Conservation (phyloP, 495 filamentous ascomycete species). For the Hypoxylon trugodes region DNA sequence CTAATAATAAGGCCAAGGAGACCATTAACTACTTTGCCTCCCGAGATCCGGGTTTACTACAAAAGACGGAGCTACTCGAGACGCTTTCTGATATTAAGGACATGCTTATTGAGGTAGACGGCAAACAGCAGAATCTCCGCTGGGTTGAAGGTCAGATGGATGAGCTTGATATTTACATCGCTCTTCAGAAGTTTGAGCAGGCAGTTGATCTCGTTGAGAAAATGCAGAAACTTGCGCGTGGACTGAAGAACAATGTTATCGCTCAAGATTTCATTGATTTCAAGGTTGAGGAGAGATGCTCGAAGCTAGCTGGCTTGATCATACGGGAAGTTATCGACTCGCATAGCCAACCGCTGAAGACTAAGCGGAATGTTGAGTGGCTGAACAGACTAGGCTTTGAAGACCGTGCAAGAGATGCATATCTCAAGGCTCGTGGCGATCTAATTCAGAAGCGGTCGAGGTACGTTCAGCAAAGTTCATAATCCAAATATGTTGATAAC, state of each 20-base stretch:
- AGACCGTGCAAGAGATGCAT: constrained; percentile 85
- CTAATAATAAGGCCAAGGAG: constrained; percentile 77
- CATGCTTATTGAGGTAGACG: constrained; percentile 93
- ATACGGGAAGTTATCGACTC: constrained; percentile 76
- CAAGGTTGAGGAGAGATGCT: constrained; percentile 88
- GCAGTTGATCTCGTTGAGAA: constrained; percentile 85
- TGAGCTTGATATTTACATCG: constrained; percentile 94
- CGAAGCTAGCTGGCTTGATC: constrained; percentile 76
- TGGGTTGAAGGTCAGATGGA: constrained; percentile 97
- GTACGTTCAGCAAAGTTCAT: constrained; percentile 56
- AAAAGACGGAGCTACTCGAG: constrained; percentile 76
- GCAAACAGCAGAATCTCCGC: constrained; percentile 92
- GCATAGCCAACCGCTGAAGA: constrained; percentile 74
- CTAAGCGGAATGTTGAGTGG: constrained; percentile 78
- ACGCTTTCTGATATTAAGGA: constrained; percentile 74
- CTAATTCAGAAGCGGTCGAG: constrained; percentile 82
- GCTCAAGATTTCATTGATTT: constrained; percentile 88
- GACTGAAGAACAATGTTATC: constrained; percentile 81
- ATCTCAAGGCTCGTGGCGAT: constrained; percentile 77
- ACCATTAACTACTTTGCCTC: constrained; percentile 82
- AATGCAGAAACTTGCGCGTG: constrained; percentile 76
- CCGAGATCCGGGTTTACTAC: constrained; percentile 72
- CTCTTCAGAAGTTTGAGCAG: constrained; percentile 86
- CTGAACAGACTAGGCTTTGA: constrained; percentile 87
- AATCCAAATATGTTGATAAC: constrained; percentile 10